Base-by-base conservation (phyloP, 1,139 yeast species). In the Protomyces inouyei region DNA sequence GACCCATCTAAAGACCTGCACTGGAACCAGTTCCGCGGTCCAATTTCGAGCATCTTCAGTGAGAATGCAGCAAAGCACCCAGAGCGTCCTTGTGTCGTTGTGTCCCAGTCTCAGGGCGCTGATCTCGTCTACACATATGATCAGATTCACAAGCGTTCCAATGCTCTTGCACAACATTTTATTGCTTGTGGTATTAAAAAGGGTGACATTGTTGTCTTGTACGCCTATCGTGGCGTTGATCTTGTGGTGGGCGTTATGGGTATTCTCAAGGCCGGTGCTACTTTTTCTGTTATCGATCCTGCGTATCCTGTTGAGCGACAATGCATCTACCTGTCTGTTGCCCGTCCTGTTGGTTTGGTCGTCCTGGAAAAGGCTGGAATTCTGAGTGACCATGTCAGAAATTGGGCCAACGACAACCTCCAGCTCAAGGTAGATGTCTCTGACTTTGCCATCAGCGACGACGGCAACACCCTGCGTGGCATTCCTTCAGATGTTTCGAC, bases 241-340 rank as follows among this genome's bases (percentile, higher is more conserved):
- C 80, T 93, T 70, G 90, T 93, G 83, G 88, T 93, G 59, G 96
- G 98, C 5, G 98, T 93, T 18, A 87, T 93, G 90, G 99, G 98
- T 75, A 96, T 90, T 45, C 82, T 93, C 73, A 93, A 93, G 77
- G 97, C 98, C 1, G 99, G 99, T 70, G 98, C 97, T 18, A 92
- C 98, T 0, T 93, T 93, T 74, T 92, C 97, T 4, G 99, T 95
- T 35, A 93, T 93, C 70, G 99, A 93, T 73, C 98, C 98, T 5
- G 98, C 98, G 1, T 93, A 93, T 75, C 99, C 99, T 52, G 97
- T 98, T 25, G 96, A 96, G 8, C 85, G 99, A 76, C 99, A 93
- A 76, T 93, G 89, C 71, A 85, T 93, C 68, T 93, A 93, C 74
- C 81, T 93, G 68, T 84, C 88, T 45, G 99, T 93, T 14, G 98